phyloP scores from a whole-genome alignment of 1,284 basidiomycete genomes.

The Amylostereum chailletii region DNA sequence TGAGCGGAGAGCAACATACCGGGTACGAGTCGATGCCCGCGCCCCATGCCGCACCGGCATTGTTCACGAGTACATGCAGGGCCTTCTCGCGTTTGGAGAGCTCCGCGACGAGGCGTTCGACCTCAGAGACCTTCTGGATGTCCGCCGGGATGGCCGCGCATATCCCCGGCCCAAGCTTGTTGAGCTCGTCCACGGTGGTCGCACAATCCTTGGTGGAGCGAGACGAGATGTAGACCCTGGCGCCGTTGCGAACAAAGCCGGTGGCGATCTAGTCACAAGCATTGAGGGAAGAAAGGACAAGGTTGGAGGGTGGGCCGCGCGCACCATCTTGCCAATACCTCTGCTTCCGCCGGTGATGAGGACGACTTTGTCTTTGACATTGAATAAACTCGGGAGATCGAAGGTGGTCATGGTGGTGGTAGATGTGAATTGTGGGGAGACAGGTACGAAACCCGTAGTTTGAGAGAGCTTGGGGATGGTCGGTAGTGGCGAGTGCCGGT shows the following conservation, averaged over 20 bases:
- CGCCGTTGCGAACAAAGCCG: constrained; percentile 46
- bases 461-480: too few relatives aligned
- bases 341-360: constrained; percentile 68
- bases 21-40: constrained; percentile 48
- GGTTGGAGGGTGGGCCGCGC: constrained; percentile 11
- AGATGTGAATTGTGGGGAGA: not conserved
- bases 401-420: constrained; percentile 28
- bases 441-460: not conserved
- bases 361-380: constrained; percentile 52
- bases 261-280: constrained; percentile 44
- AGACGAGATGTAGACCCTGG: constrained; percentile 62
- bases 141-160: constrained; percentile 56
- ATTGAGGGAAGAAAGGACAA: not conserved
- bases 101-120: constrained; percentile 44
- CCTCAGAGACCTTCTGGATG: constrained; percentile 50
- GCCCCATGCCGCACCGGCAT: constrained; percentile 62
- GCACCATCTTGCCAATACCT: constrained; percentile 63
- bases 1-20: constrained; percentile 19
- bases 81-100: constrained; percentile 41
- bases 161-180: constrained; percentile 41
- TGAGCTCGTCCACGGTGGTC: constrained; percentile 47
- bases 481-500: too few relatives aligned
- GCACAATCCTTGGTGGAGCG: constrained; percentile 51
- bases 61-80: constrained; percentile 60
- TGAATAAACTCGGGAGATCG: constrained; percentile 38